These are phyloP conservation scores for Aspergillus sp. DNA, from an alignment of 2,329 filamentous ascomycete species.

Conservation along the genomic window DNA sequence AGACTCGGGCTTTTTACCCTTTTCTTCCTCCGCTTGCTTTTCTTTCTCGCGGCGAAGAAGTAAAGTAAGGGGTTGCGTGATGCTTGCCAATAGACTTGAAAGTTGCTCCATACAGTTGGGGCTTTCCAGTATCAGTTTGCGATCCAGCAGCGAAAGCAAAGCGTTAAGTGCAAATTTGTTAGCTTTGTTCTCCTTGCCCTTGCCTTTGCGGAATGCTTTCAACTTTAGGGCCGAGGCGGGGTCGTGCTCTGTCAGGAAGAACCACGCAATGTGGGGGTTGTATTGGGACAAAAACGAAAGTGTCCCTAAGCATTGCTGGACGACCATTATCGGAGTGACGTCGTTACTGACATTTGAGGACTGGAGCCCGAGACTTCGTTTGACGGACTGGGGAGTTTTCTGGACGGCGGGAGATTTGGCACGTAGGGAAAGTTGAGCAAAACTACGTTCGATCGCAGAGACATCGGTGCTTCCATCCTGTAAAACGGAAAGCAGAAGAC, in stretches of 20 bases:
- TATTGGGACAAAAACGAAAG: conserved; percentile 80
- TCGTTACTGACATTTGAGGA: conserved; percentile 67
- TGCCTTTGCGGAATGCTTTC: conserved; percentile 77
- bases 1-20: conserved; percentile 38
- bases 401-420: conserved; percentile 77
- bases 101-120: conserved; percentile 95
- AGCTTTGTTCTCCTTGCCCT: conserved; percentile 79
- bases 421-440: conserved; percentile 85
- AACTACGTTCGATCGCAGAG: conserved; percentile 91
- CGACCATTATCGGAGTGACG: conserved; percentile 89
- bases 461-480: conserved; percentile 95
- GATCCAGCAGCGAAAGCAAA: conserved; percentile 80
- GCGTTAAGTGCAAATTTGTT: conserved; percentile 91
- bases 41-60: conserved; percentile 83
- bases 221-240: conserved; percentile 74
- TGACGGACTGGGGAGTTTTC: conserved; percentile 79
- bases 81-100: conserved; percentile 80
- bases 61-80: conserved; percentile 81
- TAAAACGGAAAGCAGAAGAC: conserved; percentile 85
- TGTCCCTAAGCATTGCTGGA: conserved; percentile 89
- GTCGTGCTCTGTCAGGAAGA: conserved; percentile 95
- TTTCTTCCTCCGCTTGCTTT: conserved; percentile 51
- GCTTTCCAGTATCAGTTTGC: conserved; percentile 95
- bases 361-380: conserved; percentile 69
- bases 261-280: conserved; percentile 82